Conservation (phyloP, 768 basidiomycete species). For the Boletus reticuloceps region DNA sequence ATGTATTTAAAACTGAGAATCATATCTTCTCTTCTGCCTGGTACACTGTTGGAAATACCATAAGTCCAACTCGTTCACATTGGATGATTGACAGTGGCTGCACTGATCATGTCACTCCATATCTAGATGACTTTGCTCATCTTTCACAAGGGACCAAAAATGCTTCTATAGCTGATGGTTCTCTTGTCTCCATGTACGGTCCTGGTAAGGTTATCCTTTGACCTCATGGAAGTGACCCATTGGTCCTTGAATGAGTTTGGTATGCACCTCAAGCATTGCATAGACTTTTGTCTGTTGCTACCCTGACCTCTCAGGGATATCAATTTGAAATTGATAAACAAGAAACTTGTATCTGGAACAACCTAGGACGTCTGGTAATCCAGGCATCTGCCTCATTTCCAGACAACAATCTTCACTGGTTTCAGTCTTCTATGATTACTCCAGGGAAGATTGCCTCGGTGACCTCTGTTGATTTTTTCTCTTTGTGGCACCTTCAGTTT, state of each 20-base stretch:
- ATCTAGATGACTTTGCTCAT: neutral
- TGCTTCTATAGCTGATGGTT: neutral
- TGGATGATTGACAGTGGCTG: neutral
- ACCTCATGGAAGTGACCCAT: neutral
- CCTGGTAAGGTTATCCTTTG: neutral
- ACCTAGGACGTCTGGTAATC: neutral
- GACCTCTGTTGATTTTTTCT: neutral
- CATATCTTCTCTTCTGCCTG: no score
- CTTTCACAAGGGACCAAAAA: accelerated
- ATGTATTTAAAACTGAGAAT: no score
- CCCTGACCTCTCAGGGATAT: neutral
- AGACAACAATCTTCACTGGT: neutral
- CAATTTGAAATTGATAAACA: neutral
- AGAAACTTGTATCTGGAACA: neutral
- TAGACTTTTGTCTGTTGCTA: neutral
- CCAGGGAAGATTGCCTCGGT: no score
- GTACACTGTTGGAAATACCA: no score
- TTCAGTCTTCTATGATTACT: neutral
- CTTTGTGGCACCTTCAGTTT: neutral
- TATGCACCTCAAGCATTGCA: neutral
- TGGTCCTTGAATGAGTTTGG: neutral
- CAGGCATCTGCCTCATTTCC: neutral
- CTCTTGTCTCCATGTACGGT: neutral
- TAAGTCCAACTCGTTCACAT: no score
- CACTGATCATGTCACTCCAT: neutral